These are phyloP conservation scores for Gyrodon lividus DNA, from an alignment of 768 basidiomycete genomes.

Conservation along the genomic window DNA sequence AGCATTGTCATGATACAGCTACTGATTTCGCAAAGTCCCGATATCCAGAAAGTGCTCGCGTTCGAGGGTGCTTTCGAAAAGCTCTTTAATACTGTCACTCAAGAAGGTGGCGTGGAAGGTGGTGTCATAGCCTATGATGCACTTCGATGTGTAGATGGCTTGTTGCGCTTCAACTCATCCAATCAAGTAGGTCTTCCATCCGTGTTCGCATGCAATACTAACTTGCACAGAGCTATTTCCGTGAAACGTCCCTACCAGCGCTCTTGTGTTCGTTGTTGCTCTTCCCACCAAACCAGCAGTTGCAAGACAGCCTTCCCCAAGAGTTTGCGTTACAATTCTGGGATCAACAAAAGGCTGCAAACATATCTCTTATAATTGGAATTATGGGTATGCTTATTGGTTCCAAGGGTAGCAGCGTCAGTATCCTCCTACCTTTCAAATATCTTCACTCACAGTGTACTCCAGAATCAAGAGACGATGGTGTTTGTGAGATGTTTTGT, in stretches of 20 bases:
- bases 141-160: slow-evolving; percentile 79
- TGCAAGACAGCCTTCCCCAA: slow-evolving; percentile 65
- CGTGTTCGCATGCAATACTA: slow-evolving; percentile 8
- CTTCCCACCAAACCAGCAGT: slow-evolving; percentile 63
- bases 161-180: slow-evolving; percentile 89
- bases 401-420: slow-evolving; percentile 63
- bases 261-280: slow-evolving; percentile 65
- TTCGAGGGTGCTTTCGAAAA: slow-evolving; percentile 98
- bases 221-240: slow-evolving; percentile 83
- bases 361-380: slow-evolving; percentile 74
- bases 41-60: slow-evolving; percentile 94
- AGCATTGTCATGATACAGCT: slow-evolving; percentile 79
- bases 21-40: slow-evolving; percentile 80
- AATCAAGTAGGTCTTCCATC: slow-evolving; percentile 68
- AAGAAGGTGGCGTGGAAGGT: slow-evolving; percentile 91
- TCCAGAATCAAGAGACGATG: slow-evolving; percentile 54
- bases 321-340: slow-evolving; percentile 96
- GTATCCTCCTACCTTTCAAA: slow-evolving; percentile 24
- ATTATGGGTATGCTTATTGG: slow-evolving; percentile 84
- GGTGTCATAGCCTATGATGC: slow-evolving; percentile 84
- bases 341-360: slow-evolving; percentile 87
- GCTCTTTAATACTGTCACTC: slow-evolving; percentile 81
- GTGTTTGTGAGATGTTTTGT: slow-evolving; percentile 74
- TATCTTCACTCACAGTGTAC: slow-evolving; percentile 3
- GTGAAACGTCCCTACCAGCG: slow-evolving; percentile 76